These are phyloP conservation scores for Thalassiosira oceanica DNA, from an alignment of 352 stramenopile species.

Conservation along the genomic window DNA sequence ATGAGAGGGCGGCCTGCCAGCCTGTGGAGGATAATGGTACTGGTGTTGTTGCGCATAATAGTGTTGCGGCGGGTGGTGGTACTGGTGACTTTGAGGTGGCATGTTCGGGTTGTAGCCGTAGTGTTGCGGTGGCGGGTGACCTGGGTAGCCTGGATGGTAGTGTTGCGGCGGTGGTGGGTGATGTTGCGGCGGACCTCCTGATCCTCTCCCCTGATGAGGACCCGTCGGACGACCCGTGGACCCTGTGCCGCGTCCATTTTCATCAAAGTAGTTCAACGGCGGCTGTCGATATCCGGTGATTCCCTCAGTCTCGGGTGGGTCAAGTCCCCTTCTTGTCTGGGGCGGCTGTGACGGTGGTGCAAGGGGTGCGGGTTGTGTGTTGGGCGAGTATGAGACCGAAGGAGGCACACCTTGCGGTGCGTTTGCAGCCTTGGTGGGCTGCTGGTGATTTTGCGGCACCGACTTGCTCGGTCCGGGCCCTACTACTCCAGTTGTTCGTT, in stretches of 20 bases:
- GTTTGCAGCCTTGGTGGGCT: conserved; percentile 11
- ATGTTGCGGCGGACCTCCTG: conserved; percentile 5
- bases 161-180: conserved; percentile 5
- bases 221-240: too few species aligned
- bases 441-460: conserved; percentile 8
- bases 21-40: too few species aligned
- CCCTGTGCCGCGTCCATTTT: too few species aligned
- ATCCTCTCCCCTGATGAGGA: neutral
- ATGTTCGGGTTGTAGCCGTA: conserved; percentile 1
- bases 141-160: conserved; percentile 7
- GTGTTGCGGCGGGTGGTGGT: neutral
- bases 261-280: conserved; percentile 37
- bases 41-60: too few species aligned
- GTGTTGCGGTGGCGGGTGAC: neutral
- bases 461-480: too few species aligned
- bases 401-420: conserved; percentile 15
- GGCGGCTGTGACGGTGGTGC: too few species aligned
- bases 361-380: too few species aligned
- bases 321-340: too few species aligned
- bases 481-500: too few species aligned
- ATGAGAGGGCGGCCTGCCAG: too few species aligned
- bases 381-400: conserved; percentile 40
- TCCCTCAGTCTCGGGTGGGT: conserved; percentile 30
- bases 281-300: conserved; percentile 43
- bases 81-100: neutral